Percentiles rank a stretch among this genome's conserved stretches.
phyloP scores from a whole-genome alignment of 495 filamentous ascomycete genomes.

The Daldinia grandis region DNA sequence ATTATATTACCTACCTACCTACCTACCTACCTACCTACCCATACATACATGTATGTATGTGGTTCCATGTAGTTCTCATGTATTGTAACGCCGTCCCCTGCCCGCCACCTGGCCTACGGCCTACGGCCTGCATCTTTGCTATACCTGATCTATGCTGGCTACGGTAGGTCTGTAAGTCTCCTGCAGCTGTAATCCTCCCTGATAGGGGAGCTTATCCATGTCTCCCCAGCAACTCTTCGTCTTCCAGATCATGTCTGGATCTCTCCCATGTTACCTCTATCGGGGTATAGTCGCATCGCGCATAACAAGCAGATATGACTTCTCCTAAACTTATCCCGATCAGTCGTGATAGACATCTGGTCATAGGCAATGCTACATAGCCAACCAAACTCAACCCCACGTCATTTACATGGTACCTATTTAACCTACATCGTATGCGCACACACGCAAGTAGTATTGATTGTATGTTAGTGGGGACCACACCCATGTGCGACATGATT shows the following conservation, averaged over 20 bases:
- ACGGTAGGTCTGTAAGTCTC: constrained; percentile 17
- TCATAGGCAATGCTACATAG: constrained; percentile 27
- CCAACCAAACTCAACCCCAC: constrained; percentile 20
- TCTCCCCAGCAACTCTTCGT: constrained; percentile 5
- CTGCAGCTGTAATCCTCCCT: constrained; percentile 28
- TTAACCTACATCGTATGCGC: not conserved
- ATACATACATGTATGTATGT: not conserved
- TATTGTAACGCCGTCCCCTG: constrained; percentile 30
- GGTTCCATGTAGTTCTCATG: not conserved
- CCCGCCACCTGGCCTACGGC: constrained; percentile 33
- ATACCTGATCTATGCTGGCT: constrained; percentile 12
- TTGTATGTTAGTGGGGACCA: constrained; percentile 15
- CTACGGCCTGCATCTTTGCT: constrained; percentile 12
- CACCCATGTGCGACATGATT: constrained; percentile 28
- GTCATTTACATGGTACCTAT: constrained; percentile 26
- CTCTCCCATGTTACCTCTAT: constrained; percentile 10
- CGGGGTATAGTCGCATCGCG: constrained; percentile 14
- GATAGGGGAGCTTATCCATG: constrained; percentile 29
- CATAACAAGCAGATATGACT: constrained; percentile 12
- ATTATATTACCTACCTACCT: too few species aligned
- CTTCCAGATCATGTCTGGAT: constrained; percentile 12
- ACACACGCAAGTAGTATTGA: constrained; percentile 13
- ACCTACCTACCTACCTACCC: too few species aligned
- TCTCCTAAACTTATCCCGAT: constrained; percentile 20
- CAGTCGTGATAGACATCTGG: constrained; percentile 23